These are phyloP conservation scores for Vitis hybrid DNA, from an alignment of 177 flowering plant species.

Conservation along the genomic window DNA sequence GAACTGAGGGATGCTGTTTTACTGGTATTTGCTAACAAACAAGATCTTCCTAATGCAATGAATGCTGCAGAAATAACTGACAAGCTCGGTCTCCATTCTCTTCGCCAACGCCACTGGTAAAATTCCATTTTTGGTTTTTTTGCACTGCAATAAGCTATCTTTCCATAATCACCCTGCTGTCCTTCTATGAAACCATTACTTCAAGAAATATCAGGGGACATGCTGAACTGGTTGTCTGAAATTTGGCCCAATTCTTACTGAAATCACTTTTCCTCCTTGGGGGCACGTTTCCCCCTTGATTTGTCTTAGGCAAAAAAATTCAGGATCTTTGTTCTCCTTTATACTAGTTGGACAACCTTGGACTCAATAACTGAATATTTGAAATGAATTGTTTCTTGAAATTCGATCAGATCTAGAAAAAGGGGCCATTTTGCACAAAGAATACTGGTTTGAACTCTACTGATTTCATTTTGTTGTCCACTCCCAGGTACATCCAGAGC, in stretches of 20 bases:
- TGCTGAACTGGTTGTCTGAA: neutral
- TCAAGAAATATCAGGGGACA: too few relatives aligned
- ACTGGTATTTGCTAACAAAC: constrained; percentile 70
- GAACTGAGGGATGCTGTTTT: constrained; percentile 64
- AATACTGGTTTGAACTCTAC: neutral
- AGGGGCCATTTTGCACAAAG: neutral
- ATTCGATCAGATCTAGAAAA: neutral
- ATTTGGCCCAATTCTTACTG: neutral
- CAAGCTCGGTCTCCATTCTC: constrained; percentile 65
- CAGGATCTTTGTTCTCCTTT: too few relatives aligned
- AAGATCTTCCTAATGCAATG: constrained; percentile 74
- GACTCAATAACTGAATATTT: too few relatives aligned
- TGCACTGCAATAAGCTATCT: too few relatives aligned
- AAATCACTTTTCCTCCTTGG: too few relatives aligned
- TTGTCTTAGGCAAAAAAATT: too few relatives aligned
- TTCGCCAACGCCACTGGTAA: constrained; percentile 62
- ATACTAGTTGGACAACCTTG: too few relatives aligned
- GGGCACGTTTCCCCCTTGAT: too few relatives aligned
- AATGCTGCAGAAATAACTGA: constrained; percentile 70
- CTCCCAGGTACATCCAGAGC: constrained; percentile 69
- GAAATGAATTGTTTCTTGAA: too few relatives aligned
- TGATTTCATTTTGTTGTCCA: constrained; percentile 2
- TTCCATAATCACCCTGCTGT: too few relatives aligned
- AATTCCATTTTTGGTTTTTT: neutral
- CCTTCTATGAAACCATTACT: neutral